phyloP scores from a whole-genome alignment of 192 early-diverging fungal species.

The Backusella tarrabulga region DNA sequence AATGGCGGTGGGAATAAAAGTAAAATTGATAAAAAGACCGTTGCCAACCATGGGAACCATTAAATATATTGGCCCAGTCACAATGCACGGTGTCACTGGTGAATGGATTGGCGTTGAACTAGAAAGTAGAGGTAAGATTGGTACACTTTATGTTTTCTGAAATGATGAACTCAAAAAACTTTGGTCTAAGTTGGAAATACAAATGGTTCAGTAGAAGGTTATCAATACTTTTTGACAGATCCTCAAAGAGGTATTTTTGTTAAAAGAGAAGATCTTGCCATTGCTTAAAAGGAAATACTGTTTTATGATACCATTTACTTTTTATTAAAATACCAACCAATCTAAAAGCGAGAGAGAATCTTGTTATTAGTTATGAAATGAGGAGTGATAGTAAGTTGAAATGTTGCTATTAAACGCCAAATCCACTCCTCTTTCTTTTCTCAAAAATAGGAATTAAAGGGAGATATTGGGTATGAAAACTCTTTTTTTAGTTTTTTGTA shows the following conservation, averaged over 20 bases:
- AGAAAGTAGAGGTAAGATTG: constrained; percentile 27
- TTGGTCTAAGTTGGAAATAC: constrained; percentile 30
- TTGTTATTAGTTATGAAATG: too few species aligned
- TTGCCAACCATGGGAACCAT: constrained; percentile 28
- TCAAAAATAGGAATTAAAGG: not conserved
- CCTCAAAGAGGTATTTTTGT: constrained; percentile 37
- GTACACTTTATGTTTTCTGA: not conserved
- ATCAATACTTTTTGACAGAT: constrained; percentile 36
- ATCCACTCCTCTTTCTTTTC: not conserved
- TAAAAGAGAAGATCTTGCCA: constrained; percentile 14
- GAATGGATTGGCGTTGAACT: constrained; percentile 34
- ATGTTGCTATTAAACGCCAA: not conserved
- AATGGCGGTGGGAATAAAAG: constrained; percentile 12
- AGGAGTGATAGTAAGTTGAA: not conserved
- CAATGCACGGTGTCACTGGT: not conserved
- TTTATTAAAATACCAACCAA: not conserved
- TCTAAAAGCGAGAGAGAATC: not conserved
- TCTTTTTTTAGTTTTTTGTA: not conserved
- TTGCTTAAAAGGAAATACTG: not conserved
- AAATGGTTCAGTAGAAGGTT: constrained; percentile 27
- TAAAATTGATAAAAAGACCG: constrained; percentile 29
- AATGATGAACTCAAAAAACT: not conserved
- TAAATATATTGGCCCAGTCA: constrained; percentile 27
- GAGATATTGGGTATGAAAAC: not conserved
- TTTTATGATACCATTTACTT: not conserved